Percentiles rank a stretch among this genome's conserved stretches.
Evolutionary conservation across 169 alveolate species (phyloP).

Genomic region (Plasmodium fragile): DNA sequence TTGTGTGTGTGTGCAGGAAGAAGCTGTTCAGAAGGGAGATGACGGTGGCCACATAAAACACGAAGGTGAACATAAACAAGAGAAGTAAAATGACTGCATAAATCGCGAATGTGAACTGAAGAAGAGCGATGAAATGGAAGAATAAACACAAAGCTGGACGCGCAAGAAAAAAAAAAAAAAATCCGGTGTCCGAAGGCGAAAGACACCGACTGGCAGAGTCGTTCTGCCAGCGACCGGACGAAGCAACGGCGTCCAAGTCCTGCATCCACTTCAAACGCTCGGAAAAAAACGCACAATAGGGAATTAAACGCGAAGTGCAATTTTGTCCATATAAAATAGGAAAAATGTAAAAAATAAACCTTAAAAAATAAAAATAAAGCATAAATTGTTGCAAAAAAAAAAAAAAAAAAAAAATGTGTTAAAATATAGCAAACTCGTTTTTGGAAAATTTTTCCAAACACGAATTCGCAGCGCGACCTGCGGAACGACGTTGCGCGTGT

Average conservation of each 20-base stretch:
- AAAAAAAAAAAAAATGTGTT: conserved; percentile 17
- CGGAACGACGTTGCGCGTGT: conserved; percentile 1
- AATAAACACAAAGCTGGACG: background rate
- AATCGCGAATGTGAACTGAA: background rate
- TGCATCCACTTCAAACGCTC: background rate
- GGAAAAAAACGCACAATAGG: conserved; percentile 1
- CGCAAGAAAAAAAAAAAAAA: too few species aligned
- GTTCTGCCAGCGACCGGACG: conserved; percentile 26
- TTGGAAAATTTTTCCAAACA: conserved; percentile 13
- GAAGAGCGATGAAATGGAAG: background rate
- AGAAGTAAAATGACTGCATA: background rate
- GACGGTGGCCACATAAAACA: background rate
- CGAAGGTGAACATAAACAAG: background rate
- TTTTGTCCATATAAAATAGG: background rate
- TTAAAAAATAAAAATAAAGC: conserved; percentile 4
- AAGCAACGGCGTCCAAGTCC: background rate
- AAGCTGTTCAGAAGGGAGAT: background rate
- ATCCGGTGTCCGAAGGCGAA: background rate
- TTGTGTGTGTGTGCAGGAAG: conserved; percentile 11
- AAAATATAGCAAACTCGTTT: background rate
- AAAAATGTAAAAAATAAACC: conserved; percentile 3
- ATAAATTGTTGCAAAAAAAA: conserved; percentile 7
- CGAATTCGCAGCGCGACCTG: background rate
- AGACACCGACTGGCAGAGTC: conserved; percentile 23
- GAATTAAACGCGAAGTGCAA: background rate